phyloP scores from a whole-genome alignment of 176 grass and related monocot genomes.

The Saccharum spontaneum region DNA sequence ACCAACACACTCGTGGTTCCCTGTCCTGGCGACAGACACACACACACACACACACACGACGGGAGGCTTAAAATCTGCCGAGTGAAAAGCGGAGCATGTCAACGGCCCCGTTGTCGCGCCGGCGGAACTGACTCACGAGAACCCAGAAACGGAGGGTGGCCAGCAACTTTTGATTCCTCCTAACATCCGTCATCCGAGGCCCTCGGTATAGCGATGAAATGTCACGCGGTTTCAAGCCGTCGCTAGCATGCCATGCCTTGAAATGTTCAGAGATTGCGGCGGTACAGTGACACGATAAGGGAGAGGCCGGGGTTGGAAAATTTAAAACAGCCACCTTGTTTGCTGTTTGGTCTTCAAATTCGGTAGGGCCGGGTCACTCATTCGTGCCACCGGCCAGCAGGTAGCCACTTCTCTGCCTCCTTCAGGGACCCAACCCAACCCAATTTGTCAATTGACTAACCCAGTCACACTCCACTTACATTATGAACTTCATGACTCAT shows the following conservation, averaged over 20 bases:
- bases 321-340: neutral
- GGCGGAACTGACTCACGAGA: neutral
- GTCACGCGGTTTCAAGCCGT: conserved; percentile 7
- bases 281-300: neutral
- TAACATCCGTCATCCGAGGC: neutral
- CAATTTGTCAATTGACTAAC: neutral
- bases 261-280: conserved; percentile 22
- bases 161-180: neutral
- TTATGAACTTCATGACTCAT: neutral
- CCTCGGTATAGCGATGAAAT: neutral
- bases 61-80: neutral
- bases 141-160: too few species aligned
- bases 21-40: neutral
- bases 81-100: neutral
- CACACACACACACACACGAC: neutral
- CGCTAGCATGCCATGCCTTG: neutral
- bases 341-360: conserved; percentile 10
- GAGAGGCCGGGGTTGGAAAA: neutral
- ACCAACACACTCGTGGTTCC: neutral
- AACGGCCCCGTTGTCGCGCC: neutral
- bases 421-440: neutral
- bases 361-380: neutral
- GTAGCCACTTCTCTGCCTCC: neutral
- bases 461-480: neutral
- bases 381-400: neutral